phyloP scores from a whole-genome alignment of 2,329 filamentous ascomycete species.

The Truncatella angustata region DNA sequence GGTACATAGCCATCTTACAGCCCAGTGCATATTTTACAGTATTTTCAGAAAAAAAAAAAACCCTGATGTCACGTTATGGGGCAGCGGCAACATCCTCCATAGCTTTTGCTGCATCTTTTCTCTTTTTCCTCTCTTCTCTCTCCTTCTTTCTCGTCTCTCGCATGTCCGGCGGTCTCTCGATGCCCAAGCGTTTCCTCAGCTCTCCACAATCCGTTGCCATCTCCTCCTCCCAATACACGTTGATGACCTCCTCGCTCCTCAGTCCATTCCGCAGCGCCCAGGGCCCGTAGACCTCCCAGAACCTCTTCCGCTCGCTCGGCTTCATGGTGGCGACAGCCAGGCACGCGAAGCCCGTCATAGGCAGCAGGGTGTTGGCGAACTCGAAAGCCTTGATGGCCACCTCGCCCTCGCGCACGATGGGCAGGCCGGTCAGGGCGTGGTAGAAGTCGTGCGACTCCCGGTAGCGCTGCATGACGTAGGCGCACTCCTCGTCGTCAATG shows the following conservation, averaged over 20 bases:
- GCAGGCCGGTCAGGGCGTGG: conserved; percentile 88
- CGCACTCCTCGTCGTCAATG: conserved; percentile 92
- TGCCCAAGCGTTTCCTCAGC: conserved; percentile 71
- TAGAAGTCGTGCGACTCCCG: conserved; percentile 98
- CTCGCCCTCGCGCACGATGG: conserved; percentile 91
- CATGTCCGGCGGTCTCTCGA: conserved; percentile 87
- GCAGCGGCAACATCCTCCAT: neutral
- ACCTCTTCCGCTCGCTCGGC: conserved; percentile 71
- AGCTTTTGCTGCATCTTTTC: conserved; percentile 44
- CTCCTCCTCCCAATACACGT: conserved; percentile 97
- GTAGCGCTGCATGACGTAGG: conserved; percentile 98
- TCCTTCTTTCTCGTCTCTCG: conserved; percentile 71
- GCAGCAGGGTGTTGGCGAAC: conserved; percentile 89
- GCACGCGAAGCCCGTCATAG: conserved; percentile 89
- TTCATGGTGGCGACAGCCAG: conserved; percentile 86
- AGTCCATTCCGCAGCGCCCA: conserved; percentile 89
- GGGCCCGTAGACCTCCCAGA: conserved; percentile 75
- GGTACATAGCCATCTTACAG: too few species aligned
- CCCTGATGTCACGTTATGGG: neutral
- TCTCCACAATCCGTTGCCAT: conserved; percentile 79
- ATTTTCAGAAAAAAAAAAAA: neutral
- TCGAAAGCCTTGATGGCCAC: conserved; percentile 97
- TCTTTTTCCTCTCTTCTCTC: conserved; percentile 64
- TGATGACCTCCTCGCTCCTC: conserved; percentile 76
- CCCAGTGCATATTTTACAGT: neutral